Conservation (phyloP, 805 yeast species). For the Candida vaughaniae region DNA sequence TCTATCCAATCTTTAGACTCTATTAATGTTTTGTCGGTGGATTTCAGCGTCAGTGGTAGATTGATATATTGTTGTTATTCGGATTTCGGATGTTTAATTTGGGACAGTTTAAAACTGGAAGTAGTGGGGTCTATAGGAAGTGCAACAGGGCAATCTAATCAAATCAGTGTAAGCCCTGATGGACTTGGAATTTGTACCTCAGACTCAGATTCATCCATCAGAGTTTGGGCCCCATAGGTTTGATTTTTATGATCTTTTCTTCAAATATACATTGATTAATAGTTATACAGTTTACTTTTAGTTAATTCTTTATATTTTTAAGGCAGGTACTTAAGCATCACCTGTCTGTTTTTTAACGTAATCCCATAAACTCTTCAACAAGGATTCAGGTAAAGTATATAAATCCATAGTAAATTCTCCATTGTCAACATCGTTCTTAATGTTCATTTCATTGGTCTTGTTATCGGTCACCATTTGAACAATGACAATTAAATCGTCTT, state of each 20-base stretch:
- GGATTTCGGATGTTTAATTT: conserved; percentile 69
- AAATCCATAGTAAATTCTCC: conserved; percentile 98
- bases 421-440: conserved; percentile 91
- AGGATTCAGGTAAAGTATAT: conserved; percentile 86
- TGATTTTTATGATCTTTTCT: not conserved
- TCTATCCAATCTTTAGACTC: conserved; percentile 10
- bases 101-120: conserved; percentile 72
- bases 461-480: conserved; percentile 98
- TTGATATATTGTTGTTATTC: conserved; percentile 73
- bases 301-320: too few relatives aligned
- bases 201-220: conserved; percentile 76
- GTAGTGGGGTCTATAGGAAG: conserved; percentile 60
- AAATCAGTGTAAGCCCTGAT: conserved; percentile 66
- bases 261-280: conserved; percentile 3
- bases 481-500: conserved; percentile 90
- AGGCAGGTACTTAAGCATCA: too few relatives aligned
- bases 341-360: conserved; percentile 73
- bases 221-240: conserved; percentile 51
- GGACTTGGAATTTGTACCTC: conserved; percentile 77
- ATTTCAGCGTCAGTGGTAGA: conserved; percentile 73
- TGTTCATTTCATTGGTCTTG: conserved; percentile 90
- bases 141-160: conserved; percentile 52
- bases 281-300: conserved; percentile 8
- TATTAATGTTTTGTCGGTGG: conserved; percentile 64
- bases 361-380: conserved; percentile 92